Percentiles rank a stretch among this genome's conserved stretches.
phyloP scores from a whole-genome alignment of 129 eudicot genomes.

The sunflower (Helianthus annuus) region DNA sequence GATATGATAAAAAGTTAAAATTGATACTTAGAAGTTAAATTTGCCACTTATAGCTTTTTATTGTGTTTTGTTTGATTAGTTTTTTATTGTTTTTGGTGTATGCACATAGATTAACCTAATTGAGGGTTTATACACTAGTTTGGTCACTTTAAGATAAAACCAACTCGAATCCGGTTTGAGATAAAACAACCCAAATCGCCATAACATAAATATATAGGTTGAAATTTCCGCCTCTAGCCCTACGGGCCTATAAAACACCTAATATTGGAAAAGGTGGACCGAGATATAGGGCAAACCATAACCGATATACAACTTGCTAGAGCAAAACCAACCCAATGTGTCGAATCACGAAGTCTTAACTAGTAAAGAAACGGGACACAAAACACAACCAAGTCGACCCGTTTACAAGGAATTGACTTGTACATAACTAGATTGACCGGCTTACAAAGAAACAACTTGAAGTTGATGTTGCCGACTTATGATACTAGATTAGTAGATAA shows the following conservation, averaged over 20 bases:
- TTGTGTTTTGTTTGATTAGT: too few relatives aligned
- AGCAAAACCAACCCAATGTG: constrained; percentile 7
- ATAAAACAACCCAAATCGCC: background rate
- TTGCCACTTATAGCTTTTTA: too few relatives aligned
- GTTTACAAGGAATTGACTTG: background rate
- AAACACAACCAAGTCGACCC: background rate
- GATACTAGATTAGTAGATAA: too few relatives aligned
- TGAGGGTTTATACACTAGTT: background rate
- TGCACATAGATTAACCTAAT: too few relatives aligned
- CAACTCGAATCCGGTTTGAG: too few relatives aligned
- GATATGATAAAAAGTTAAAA: too few relatives aligned
- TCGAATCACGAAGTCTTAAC: background rate
- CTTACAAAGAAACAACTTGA: background rate
- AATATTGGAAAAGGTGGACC: constrained; percentile 27
- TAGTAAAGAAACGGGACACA: background rate
- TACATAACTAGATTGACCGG: background rate
- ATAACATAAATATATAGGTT: background rate
- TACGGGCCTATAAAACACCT: too few relatives aligned
- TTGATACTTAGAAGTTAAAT: too few relatives aligned
- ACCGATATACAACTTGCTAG: constrained; percentile 31
- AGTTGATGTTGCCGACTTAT: background rate
- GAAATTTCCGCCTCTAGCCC: background rate
- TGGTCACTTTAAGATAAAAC: background rate
- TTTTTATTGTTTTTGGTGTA: too few relatives aligned
- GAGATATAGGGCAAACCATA: constrained; percentile 33